Conservation (phyloP, 768 basidiomycete species). For the Amyloporia xantha region DNA sequence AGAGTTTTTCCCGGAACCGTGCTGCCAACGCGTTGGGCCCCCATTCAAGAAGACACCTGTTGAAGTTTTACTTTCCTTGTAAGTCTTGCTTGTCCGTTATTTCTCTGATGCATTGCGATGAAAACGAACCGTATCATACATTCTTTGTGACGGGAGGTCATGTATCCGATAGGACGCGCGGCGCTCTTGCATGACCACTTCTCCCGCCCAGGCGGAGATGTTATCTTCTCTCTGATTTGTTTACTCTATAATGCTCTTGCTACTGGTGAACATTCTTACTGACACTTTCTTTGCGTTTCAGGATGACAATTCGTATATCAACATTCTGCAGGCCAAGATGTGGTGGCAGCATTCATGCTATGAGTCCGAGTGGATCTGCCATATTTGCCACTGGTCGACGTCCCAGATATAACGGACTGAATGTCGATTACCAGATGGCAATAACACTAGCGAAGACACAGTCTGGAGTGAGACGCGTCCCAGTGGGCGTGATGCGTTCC, state of each 20-base stretch:
- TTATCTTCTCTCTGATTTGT: slow-evolving; percentile 21
- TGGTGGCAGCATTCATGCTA: too few relatives aligned
- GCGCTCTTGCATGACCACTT: slow-evolving; percentile 15
- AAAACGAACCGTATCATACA: slow-evolving; percentile 8
- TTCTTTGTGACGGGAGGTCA: slow-evolving; percentile 10
- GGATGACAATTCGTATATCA: too few relatives aligned
- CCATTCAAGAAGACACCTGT: too few relatives aligned
- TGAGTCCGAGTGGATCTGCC: too few relatives aligned
- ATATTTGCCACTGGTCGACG: too few relatives aligned
- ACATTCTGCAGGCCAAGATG: too few relatives aligned
- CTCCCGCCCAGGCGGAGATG: slow-evolving; percentile 1
- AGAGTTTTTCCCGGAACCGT: too few relatives aligned
- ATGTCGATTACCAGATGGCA: neutral
- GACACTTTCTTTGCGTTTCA: neutral
- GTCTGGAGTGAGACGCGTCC: neutral
- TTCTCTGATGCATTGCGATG: slow-evolving; percentile 7
- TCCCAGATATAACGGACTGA: too few relatives aligned
- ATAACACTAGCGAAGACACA: neutral
- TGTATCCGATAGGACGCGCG: neutral
- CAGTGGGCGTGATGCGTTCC: too few relatives aligned
- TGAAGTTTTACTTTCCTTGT: neutral
- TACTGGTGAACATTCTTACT: neutral
- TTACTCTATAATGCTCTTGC: too few relatives aligned
- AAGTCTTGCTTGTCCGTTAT: neutral
- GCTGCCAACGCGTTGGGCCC: too few relatives aligned